Base-by-base conservation (phyloP, 805 yeast species). In the Saturnispora sanitii region DNA sequence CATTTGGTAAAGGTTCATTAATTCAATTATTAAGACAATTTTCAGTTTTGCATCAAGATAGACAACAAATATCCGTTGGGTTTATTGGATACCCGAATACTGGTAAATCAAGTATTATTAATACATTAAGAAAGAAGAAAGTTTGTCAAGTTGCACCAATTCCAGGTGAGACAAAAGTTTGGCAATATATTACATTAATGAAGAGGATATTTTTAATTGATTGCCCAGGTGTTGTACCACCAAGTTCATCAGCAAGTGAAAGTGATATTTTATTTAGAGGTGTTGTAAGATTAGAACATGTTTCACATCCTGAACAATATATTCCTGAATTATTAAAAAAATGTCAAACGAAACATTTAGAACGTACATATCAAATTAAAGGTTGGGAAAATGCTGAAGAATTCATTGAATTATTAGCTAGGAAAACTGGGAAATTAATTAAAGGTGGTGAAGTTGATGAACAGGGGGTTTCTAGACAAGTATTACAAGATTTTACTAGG, bases 381-480 rank as follows among this genome's bases (percentile, higher is more conserved):
- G 97, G 96, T 3, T 90, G 98, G 98, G 66, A 67, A 35, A 64
- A 72, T 49, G 60, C 85, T 18, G 67, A 80, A 19, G 95, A 87
- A 54, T 92, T 90, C 55, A 74, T 90, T 46, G 96, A 92, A 63
- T 67, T 85, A 55, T 68, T 90, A 49, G 97, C 97, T 1, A 77
- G 94, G 60, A 92, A 92, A 62, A 83, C 77, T 40, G 98, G 98
- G 47, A 77, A 95, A 61, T 70, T 90, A 51, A 65, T 92, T 50
- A 90, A 90, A 62, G 98, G 98, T 45, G 98, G 96, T 49, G 98
- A 92, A 64, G 95, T 97, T 1, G 97, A 90, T 61, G 96, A 90
- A 63, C 70, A 80, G 49, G 94, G 95, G 53, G 86, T 90, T 42
- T 79, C 97, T 30, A 90, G 87, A 61, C 80, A 81, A 55, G 81